Conservation (phyloP, 2,329 filamentous ascomycete genomes). For the Fusarium sp. region DNA sequence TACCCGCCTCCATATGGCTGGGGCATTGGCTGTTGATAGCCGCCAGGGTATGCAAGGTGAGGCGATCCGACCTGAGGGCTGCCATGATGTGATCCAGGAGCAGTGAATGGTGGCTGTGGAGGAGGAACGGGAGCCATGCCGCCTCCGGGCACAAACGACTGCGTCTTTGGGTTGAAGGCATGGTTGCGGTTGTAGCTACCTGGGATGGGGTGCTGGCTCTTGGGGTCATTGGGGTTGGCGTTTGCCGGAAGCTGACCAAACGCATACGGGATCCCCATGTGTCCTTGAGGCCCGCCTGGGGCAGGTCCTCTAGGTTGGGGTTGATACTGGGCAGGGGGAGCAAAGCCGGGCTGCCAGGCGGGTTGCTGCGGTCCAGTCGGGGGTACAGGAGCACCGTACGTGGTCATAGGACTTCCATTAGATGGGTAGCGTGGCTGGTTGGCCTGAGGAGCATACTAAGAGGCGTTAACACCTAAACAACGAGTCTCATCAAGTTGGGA, state of each 20-base stretch:
- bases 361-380: constrained; percentile 47
- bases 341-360: constrained; percentile 55
- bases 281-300: constrained; percentile 47
- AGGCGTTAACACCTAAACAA: constrained; percentile 24
- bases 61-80: constrained; percentile 66
- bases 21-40: constrained; percentile 60
- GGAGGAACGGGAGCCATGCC: constrained; percentile 63
- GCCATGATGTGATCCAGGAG: constrained; percentile 62
- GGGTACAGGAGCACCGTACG: constrained; percentile 52
- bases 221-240: constrained; percentile 76
- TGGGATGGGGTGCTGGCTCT: constrained; percentile 84
- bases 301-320: constrained; percentile 47
- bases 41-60: constrained; percentile 62
- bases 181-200: constrained; percentile 83
- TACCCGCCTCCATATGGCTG: constrained; percentile 64
- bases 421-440: constrained; percentile 50
- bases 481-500: constrained; percentile 11
- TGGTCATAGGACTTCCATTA: constrained; percentile 51
- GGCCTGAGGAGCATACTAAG: constrained; percentile 49
- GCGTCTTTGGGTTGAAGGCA: constrained; percentile 93
- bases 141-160: constrained; percentile 83
- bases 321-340: constrained; percentile 48
- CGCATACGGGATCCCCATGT: constrained; percentile 69
- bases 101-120: constrained; percentile 61
- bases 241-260: constrained; percentile 83